Base-by-base conservation (phyloP, 768 basidiomycete genomes). In the Hemileccinum rubropunctum region DNA sequence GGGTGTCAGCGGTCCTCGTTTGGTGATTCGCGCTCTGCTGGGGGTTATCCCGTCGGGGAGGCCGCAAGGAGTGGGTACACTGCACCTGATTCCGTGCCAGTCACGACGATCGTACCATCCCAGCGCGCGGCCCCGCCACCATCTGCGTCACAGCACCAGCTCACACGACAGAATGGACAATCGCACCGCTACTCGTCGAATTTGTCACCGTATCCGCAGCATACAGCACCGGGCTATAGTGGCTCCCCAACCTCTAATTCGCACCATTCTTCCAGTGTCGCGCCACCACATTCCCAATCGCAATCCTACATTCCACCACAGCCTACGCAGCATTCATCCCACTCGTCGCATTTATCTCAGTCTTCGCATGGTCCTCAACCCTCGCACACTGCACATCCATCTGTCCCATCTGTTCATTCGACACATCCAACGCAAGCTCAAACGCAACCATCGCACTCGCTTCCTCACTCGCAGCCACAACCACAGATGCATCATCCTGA, bases 391-490 rank as follows among this genome's bases (percentile, higher is more conserved):
- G 39, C 56, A 18, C 55, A 60, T 17, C 50, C 52, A 15, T 45
- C 51, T 45, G 41, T 52, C n/a, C 65, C 59, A 7, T 33, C 46
- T 10, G 40, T 47, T 21, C 58, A 57, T 47, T 28, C 58, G 12
- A 18, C 42, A 8, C 60, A 62, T 33, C 48, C 55, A 14, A 15
- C 42, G 2, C 59, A 64, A 18, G 42, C 57, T 6, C 68, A 64
- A 41, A 42, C 54, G 15, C 60, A 68, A 15, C 54, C 59, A 14
- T 50, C 61, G 4, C 69, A 70, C 33, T 44, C 66, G 3, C 50
- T 66, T 21, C n/a, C 58, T 30, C 67, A 67, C 42, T 33, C 56
- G 1, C 63, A 67, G 23, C 14, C 50, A 17, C 69, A 70, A 10
- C 58, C 58, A 21, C 66, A 53, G 38, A 49, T 60, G 7, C 64